Evolutionary conservation across 495 filamentous ascomycete genomes (phyloP).

Genomic region (Articulospora tetracladia): DNA sequence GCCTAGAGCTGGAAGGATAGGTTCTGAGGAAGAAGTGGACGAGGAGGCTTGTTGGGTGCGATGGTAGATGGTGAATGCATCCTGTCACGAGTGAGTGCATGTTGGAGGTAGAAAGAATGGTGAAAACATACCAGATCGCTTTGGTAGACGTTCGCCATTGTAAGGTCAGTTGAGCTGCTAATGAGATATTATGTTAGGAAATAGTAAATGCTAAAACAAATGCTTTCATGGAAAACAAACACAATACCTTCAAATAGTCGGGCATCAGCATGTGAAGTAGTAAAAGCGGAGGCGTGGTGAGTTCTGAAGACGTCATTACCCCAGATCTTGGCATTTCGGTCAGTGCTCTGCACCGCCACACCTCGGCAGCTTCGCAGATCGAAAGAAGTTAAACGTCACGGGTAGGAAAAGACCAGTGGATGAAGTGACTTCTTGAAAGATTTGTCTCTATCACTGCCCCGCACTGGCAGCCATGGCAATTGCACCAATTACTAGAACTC

Average conservation of each 20-base stretch:
- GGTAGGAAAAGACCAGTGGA: too few relatives aligned
- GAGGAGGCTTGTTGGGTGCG: constrained; percentile 17
- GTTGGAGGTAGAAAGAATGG: not conserved
- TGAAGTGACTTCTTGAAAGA: not conserved
- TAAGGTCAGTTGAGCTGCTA: not conserved
- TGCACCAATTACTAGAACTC: constrained; percentile 7
- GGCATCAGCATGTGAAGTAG: too few relatives aligned
- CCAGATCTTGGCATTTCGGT: constrained; percentile 3
- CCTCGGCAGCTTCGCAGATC: not conserved
- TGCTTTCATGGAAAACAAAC: too few relatives aligned
- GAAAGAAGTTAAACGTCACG: too few relatives aligned
- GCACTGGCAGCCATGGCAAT: constrained; percentile 8
- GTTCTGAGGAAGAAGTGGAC: constrained; percentile 8
- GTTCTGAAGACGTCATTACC: constrained; percentile 14
- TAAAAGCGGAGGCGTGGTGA: too few relatives aligned
- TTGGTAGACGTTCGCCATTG: constrained; percentile 24
- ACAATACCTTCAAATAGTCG: too few relatives aligned
- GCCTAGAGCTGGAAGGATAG: constrained; percentile 73
- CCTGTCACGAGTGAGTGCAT: constrained; percentile 4
- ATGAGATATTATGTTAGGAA: too few relatives aligned
- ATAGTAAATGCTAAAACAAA: too few relatives aligned
- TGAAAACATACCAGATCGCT: constrained; percentile 20
- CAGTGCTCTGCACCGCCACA: not conserved
- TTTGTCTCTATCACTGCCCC: constrained; percentile 1
- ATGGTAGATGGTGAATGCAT: constrained; percentile 25